Base-by-base conservation (phyloP, 139 green algal species). In the Volvox reticuliferus region DNA sequence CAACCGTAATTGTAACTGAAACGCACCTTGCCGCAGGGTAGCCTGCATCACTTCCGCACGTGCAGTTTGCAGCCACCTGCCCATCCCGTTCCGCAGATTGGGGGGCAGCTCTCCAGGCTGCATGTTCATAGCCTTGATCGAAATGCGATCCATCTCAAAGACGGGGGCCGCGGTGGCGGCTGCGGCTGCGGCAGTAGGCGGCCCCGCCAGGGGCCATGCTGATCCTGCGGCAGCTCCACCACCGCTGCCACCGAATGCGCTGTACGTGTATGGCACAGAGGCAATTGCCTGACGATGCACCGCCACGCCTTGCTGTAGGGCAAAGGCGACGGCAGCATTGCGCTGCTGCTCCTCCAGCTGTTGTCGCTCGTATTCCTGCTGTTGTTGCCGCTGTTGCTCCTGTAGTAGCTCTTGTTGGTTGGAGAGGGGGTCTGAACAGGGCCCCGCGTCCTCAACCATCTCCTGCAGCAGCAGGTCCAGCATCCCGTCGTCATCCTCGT, bases 41-140 rank as follows among this genome's bases (percentile, higher is more conserved):
- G 69, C 85, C 35, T 82, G 44, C 36, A 89, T 22, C 69, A 67
- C 37, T 67, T 89, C 85, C 69, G 69, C 85, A 20, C 71, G 21
- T 0, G 28, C 85, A 30, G 21, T 32, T 9, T 6, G 17, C 85
- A 89, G 85, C 85, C 85, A 89, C 37, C 30, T 62, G 18, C 69
- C 85, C 85, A 89, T n/a, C 3, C 85, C 85, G 69, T 12, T 69
- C 17, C 85, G 69, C 68, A 89, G 69, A 30, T 82, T 89, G 26
- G 14, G 0, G 1, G 85, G 85, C 68, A 89, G 85, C 69, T 89
- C 85, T 2, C 63, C 9, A 2, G 85, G 85, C 69, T 89, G 85
- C 85, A 89, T 71, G 37, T 55, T 82, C 85, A 89, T 89, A n/a
- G 85, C 85, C 44, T 89, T 89, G 44, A 89, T 82, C 0, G 26